Conservation (phyloP, 2,329 filamentous ascomycete species). For the Podosphaera fusca region DNA sequence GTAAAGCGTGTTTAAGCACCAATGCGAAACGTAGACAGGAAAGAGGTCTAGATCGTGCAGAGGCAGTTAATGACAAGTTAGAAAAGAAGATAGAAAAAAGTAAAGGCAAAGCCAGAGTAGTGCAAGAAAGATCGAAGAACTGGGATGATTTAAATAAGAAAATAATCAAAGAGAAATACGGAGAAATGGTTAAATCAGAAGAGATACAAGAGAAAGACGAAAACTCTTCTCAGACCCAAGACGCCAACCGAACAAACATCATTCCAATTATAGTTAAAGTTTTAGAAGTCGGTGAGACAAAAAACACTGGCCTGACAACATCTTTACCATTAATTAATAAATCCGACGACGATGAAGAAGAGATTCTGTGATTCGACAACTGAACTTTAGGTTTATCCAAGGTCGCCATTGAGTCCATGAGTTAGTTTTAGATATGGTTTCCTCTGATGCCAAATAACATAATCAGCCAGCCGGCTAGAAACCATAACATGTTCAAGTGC, state of each 20-base stretch:
- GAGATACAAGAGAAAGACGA: conserved; percentile 4
- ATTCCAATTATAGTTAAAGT: neutral
- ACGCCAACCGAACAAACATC: conserved; percentile 2
- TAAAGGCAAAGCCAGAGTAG: conserved; percentile 23
- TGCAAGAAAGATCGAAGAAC: conserved; percentile 26
- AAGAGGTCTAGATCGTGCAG: conserved; percentile 33
- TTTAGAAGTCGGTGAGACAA: neutral
- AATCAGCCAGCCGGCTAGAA: too few relatives aligned
- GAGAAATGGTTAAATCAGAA: conserved; percentile 7
- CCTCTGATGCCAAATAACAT: too few relatives aligned
- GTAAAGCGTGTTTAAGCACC: conserved; percentile 29
- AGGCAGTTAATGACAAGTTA: conserved; percentile 35
- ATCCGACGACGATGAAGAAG: conserved; percentile 9
- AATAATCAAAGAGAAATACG: conserved; percentile 11
- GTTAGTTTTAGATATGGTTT: too few relatives aligned
- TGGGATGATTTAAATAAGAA: conserved; percentile 26
- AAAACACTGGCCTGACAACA: conserved; percentile 2
- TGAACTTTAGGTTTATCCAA: too few relatives aligned
- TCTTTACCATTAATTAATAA: conserved; percentile 2
- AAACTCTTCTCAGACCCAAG: conserved; percentile 6
- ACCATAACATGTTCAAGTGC: too few relatives aligned
- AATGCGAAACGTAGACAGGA: conserved; percentile 33
- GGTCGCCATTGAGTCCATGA: too few relatives aligned
- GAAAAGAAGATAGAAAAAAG: conserved; percentile 31
- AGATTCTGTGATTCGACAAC: conserved; percentile 8